Base-by-base conservation (phyloP, 768 basidiomycete genomes). In the Lepiota venenata region DNA sequence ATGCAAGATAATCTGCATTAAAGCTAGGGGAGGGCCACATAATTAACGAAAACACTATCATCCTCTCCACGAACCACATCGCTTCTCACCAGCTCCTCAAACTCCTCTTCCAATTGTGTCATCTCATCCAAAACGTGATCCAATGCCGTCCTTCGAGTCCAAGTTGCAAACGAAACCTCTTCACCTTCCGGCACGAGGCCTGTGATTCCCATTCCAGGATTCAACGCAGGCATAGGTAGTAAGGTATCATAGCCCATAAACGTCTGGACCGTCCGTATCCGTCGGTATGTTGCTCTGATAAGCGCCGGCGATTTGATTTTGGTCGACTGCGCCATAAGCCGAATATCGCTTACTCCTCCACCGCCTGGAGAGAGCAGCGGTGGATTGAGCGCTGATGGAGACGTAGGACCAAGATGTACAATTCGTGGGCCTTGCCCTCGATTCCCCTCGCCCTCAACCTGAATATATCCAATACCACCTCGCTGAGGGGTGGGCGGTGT, bases 221-320 rank as follows among this genome's bases (percentile, higher is more conserved):
- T 36, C 27, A 57, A n/a, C n/a, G n/a, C n/a, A n/a, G 75, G 75
- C 42, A 80, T 57, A 10, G 84, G 83, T 7, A 88, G 68, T 25
- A 87, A 65, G 3, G 71, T 64, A 14, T 77, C 72, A 64, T 88
- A 89, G 2, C 87, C 87, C 75, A 88, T 76, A 49, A 73, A 76
- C 11, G 70, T 71, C 66, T 88, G 87, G 20, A 86, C 83, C 2
- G 77, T 64, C 16, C 87, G 73, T 21, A 90, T 79, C 25, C 85
- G 72, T 32, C 73, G 73, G 61, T 85, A 86, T 12, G 86, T 88
- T 35, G 71, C 75, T 35, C 71, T 73, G n/a, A 81, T 70, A 1
- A 90, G 77, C 16, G 71, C 62, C 4, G 73, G 46, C 1, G 82
- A 84, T 56, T 73, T 77, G 39, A 89, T 73, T 21, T 71, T 73